Percentiles rank a stretch among this genome's conserved stretches.
These are phyloP conservation scores for Anethum foeniculum DNA, from an alignment of 140 eudicot genomes.

Conservation along the genomic window DNA sequence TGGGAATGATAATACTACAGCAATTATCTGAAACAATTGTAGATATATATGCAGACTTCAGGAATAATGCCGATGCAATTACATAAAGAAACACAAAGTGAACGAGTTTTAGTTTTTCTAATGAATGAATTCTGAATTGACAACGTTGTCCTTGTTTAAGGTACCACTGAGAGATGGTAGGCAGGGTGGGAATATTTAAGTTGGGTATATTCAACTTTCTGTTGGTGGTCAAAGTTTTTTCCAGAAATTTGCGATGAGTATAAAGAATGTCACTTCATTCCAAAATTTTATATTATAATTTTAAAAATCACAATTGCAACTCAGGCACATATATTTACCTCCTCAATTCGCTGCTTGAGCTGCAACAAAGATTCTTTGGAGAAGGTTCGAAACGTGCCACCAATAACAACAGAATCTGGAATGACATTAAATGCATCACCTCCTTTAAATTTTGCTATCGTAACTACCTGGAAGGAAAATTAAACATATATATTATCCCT, in stretches of 20 bases:
- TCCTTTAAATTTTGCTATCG: slow-evolving; percentile 78
- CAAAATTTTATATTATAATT: not conserved
- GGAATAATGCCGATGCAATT: not conserved
- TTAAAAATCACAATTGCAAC: not conserved
- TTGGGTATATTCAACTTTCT: not conserved
- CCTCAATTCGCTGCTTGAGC: slow-evolving; percentile 68
- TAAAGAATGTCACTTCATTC: not conserved
- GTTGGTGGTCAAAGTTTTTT: not conserved
- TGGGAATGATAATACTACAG: not conserved
- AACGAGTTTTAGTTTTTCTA: not conserved
- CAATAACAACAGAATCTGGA: slow-evolving; percentile 84
- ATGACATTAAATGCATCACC: slow-evolving; percentile 87
- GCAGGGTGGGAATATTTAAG: not conserved
- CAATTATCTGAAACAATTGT: not conserved
- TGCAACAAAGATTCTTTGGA: slow-evolving; percentile 52
- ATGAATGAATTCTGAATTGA: not conserved
- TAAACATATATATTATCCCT: not conserved
- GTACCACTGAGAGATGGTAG: not conserved
- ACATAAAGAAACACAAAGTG: not conserved
- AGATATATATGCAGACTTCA: not conserved
- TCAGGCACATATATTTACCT: slow-evolving; percentile 36
- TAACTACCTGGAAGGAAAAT: slow-evolving; percentile 51
- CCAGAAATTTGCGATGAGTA: not conserved
- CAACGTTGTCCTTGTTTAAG: not conserved
- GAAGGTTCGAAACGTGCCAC: slow-evolving; percentile 81